A percentile compares a stretch with the other conserved stretches of the same genome.
These are phyloP conservation scores for Wickerhamiella qilinensis DNA, from an alignment of 805 yeast genomes.

Conservation along the genomic window DNA sequence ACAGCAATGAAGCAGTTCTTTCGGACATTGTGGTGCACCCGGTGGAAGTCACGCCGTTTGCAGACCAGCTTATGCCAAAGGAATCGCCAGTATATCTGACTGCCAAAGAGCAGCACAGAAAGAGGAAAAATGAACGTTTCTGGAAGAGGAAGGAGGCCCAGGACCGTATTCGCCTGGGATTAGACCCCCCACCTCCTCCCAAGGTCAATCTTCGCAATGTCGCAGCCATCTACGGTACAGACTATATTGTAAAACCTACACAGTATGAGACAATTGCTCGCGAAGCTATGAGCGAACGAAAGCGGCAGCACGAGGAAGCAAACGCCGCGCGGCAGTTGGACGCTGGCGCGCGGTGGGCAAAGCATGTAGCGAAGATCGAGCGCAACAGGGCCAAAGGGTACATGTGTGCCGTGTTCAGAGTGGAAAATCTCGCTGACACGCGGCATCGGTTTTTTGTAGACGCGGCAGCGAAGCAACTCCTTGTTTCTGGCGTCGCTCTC, in stretches of 20 bases:
- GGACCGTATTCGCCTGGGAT: slow-evolving; percentile 61
- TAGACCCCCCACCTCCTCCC: slow-evolving; percentile 78
- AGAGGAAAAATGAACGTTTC: slow-evolving; percentile 54
- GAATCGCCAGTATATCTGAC: slow-evolving; percentile 45
- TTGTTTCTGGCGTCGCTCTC: slow-evolving; percentile 40
- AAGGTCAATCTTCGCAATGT: slow-evolving; percentile 72
- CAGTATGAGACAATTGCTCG: slow-evolving; percentile 59
- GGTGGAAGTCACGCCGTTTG: slow-evolving; percentile 41
- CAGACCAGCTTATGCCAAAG: slow-evolving; percentile 31
- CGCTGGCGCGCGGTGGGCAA: slow-evolving; percentile 39
- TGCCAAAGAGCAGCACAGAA: slow-evolving; percentile 56
- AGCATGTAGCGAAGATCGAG: slow-evolving; percentile 30
- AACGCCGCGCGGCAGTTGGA: slow-evolving; percentile 51
- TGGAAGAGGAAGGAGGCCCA: slow-evolving; percentile 51
- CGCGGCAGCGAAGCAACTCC: slow-evolving; percentile 60
- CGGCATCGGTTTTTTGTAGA: slow-evolving; percentile 62
- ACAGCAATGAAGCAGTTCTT: slow-evolving; percentile 9
- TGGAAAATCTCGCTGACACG: slow-evolving; percentile 40
- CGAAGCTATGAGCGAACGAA: slow-evolving; percentile 50
- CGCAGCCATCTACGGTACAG: slow-evolving; percentile 73
- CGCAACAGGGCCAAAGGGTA: slow-evolving; percentile 36
- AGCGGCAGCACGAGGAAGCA: slow-evolving; percentile 35
- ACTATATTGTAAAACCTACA: slow-evolving; percentile 80
- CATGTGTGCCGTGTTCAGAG: slow-evolving; percentile 40
- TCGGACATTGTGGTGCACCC: slow-evolving; percentile 58